A percentile compares a stretch with the other conserved stretches of the same genome.
These are phyloP conservation scores for Kwoniella shivajii DNA, from an alignment of 1,284 basidiomycete species.

Conservation along the genomic window DNA sequence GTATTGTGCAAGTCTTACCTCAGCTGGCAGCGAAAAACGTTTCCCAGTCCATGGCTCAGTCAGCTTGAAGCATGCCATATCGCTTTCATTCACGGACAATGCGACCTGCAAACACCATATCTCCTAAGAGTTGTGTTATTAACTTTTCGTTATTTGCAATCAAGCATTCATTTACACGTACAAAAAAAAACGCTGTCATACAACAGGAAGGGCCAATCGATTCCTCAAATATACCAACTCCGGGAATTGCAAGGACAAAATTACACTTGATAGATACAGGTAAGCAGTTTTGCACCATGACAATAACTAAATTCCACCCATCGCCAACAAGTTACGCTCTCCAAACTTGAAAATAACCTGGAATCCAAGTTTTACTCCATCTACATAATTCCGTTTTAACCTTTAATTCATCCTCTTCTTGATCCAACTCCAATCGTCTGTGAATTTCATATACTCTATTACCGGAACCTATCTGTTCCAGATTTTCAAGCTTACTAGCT, in stretches of 20 bases:
- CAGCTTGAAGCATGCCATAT: neutral
- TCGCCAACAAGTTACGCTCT: constrained; percentile 37
- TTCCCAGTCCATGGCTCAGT: too few relatives aligned
- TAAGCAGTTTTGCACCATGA: too few relatives aligned
- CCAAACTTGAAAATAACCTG: constrained; percentile 52
- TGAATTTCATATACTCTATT: constrained; percentile 50
- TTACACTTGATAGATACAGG: too few relatives aligned
- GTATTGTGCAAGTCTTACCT: too few relatives aligned
- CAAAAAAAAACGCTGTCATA: too few relatives aligned
- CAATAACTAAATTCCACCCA: too few relatives aligned
- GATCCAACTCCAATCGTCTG: constrained; percentile 30
- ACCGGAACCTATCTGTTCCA: constrained; percentile 47
- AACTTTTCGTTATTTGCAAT: neutral
- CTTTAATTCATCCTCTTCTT: constrained; percentile 29
- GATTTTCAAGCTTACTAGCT: constrained; percentile 24
- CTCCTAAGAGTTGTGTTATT: neutral
- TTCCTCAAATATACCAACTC: too few relatives aligned
- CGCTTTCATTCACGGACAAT: neutral
- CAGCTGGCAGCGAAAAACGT: too few relatives aligned
- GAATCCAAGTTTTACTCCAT: constrained; percentile 38
- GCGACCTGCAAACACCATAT: neutral
- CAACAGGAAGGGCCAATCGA: too few relatives aligned
- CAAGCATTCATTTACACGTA: too few relatives aligned
- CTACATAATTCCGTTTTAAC: constrained; percentile 29
- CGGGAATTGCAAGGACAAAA: too few relatives aligned